Evolutionary conservation across 1,139 yeast genomes (phyloP), one percentile per base, ranked within the genome.

Genomic region (Wickerhamomyces sp.): DNA sequence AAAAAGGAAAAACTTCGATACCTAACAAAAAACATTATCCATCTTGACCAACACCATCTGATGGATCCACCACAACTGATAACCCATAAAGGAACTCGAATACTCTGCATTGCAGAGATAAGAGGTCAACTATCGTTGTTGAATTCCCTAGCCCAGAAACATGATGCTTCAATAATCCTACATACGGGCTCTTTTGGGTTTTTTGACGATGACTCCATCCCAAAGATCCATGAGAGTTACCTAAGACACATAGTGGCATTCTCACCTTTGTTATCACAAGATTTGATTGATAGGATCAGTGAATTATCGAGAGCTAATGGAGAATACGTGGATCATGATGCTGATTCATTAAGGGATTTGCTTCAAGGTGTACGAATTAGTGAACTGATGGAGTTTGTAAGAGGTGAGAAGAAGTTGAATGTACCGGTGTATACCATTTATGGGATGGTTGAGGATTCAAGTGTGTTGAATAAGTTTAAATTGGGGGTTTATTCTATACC

Each of bases 101-200:
- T 79, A 38, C 69, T 79, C 32, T 73, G 78, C 45, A 67, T 79
- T 10, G 82, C 84, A 0, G 84, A 79, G 50, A 66, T 76, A 18
- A 66, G 84, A 32, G 85, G 78, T 10, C 71, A 77, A 45, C 60
- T 80, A 35, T 63, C 75, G 2, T 62, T 65, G 27, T 56, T 79
- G 47, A 79, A 79, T 56, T 64, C 58, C 30, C 67, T 79, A 33
- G 84, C 81, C 0, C 52, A 52, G 11, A 59, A 65, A 45, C 67
- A 74, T 53, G 51, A 63, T 4, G 84, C 84, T 2, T 71, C 73
- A 37, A 56, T 73, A 30, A 74, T 86, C 33, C 68, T 86, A 14
- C 94, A 85, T 60, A 81, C 90, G 2, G 94, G 94, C 14, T 84
- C 83, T 54, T 85, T 86, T 66, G 95, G 95, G 14, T 84, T 86